Percentiles rank a stretch among this genome's conserved stretches.
Evolutionary conservation across 176 grass and related monocot species (phyloP).

Genomic region (maize (Zea mays)): Zm-B73-REFERENCE-NAM-5.0 NC_050104.1:147908501-147909000

Average conservation of each 20-base stretch:
- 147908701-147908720: conserved; percentile 7
- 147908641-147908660: conserved; percentile 37
- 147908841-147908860: conserved; percentile 31
- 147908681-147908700: conserved; percentile 27
- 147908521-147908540: conserved; percentile 84
- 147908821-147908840: conserved; percentile 16
- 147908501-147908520: conserved; percentile 85
- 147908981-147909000: conserved; percentile 27
- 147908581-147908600: conserved; percentile 53
- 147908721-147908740: conserved; percentile 19
- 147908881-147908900: conserved; percentile 44
- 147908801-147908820: conserved; percentile 29
- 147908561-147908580: conserved; percentile 75
- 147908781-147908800: conserved; percentile 26
- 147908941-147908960: conserved; percentile 31
- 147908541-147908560: conserved; percentile 86
- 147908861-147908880: conserved; percentile 15
- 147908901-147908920: conserved; percentile 45
- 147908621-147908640: conserved; percentile 66
- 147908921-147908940: conserved; percentile 30
- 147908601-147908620: conserved; percentile 67
- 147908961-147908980: conserved; percentile 40
- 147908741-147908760: conserved; percentile 31
- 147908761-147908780: conserved; percentile 49
- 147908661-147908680: conserved; percentile 53